phyloP scores from a whole-genome alignment of 257 asterid species.

The Rehmannia glutinosa region DNA sequence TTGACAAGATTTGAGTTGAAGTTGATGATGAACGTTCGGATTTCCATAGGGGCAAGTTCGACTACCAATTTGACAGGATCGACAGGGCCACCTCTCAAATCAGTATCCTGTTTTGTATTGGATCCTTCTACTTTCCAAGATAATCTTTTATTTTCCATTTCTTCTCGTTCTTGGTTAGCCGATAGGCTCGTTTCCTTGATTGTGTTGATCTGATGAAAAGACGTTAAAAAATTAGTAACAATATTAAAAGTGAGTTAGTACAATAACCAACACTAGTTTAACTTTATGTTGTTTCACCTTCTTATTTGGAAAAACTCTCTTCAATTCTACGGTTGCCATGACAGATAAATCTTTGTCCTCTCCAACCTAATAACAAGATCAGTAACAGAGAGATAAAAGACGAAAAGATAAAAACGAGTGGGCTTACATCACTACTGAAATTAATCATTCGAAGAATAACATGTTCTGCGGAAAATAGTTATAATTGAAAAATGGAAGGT shows the following conservation, averaged over 20 bases:
- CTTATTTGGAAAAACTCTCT: constrained; percentile 56
- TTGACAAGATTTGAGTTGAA: constrained; percentile 26
- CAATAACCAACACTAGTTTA: not conserved
- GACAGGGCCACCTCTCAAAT: constrained; percentile 58
- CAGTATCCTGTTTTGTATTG: constrained; percentile 4
- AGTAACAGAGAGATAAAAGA: not conserved
- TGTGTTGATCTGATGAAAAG: constrained; percentile 36
- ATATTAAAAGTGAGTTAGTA: not conserved
- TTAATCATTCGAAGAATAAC: too few species aligned
- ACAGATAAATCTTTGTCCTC: constrained; percentile 84
- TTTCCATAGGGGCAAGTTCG: constrained; percentile 90
- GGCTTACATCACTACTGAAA: too few species aligned
- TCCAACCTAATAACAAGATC: constrained; percentile 45
- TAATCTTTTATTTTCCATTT: constrained; percentile 66
- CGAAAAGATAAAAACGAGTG: not conserved
- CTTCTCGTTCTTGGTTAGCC: constrained; percentile 74
- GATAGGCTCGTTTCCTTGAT: constrained; percentile 61
- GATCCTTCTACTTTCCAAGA: constrained; percentile 70
- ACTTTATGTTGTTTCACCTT: constrained; percentile 40
- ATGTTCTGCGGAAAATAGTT: not conserved
- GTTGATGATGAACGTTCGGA: constrained; percentile 64
- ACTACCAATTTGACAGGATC: constrained; percentile 55
- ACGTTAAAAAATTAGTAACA: not conserved
- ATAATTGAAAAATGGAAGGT: not conserved
- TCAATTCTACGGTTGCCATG: constrained; percentile 63